Percentiles rank a stretch among this genome's conserved stretches.
Conservation (phyloP, 345 rosid genomes). For the Arabidopsis suecica region DNA sequence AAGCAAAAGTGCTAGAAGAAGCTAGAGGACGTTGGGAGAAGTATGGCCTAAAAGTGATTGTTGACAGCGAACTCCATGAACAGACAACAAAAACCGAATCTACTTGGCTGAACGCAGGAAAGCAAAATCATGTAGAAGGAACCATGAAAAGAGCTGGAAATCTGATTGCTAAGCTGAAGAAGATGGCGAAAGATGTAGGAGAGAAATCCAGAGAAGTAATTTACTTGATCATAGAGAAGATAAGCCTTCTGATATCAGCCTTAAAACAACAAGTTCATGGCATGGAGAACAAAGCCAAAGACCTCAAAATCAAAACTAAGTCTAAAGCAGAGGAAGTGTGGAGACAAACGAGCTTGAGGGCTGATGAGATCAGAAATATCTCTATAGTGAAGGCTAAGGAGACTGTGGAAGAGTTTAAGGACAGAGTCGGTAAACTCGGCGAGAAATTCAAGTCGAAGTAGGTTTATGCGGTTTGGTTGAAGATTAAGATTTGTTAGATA, state of each 20-base stretch:
- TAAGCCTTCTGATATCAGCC: constrained; percentile 49
- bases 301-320: constrained; percentile 36
- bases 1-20: constrained; percentile 79
- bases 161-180: constrained; percentile 63
- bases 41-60: constrained; percentile 81
- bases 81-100: constrained; percentile 59
- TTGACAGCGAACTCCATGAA: constrained; percentile 73
- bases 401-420: constrained; percentile 66
- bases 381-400: constrained; percentile 46
- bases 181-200: constrained; percentile 55
- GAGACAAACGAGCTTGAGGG: constrained; percentile 29
- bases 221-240: constrained; percentile 54
- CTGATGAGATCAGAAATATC: constrained; percentile 46
- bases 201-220: constrained; percentile 64
- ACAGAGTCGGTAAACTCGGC: constrained; percentile 65
- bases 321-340: constrained; percentile 44
- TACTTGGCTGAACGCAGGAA: constrained; percentile 67
- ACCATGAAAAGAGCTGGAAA: constrained; percentile 63
- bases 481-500: neutral
- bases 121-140: constrained; percentile 60
- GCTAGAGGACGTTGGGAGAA: constrained; percentile 93
- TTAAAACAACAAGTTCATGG: constrained; percentile 53
- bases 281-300: constrained; percentile 44
- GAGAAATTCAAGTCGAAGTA: constrained; percentile 66
- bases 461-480: constrained; percentile 13